These are phyloP conservation scores for Peronospora farinosa DNA, from an alignment of 352 stramenopile species.

Conservation along the genomic window DNA sequence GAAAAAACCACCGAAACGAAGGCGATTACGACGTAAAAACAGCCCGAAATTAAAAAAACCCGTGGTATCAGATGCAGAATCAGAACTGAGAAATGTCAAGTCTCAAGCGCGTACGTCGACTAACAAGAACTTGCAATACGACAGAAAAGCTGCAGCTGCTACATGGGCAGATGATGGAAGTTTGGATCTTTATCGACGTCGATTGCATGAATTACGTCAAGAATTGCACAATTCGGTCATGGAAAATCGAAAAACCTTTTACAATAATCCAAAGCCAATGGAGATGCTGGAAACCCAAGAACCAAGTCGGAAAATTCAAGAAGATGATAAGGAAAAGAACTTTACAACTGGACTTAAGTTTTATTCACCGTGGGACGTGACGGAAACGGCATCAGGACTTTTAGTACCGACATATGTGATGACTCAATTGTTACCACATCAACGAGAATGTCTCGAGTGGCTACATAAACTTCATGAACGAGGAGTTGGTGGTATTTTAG, in stretches of 20 bases:
- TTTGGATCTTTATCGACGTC: constrained; percentile 25
- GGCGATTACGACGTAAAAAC: constrained; percentile 15
- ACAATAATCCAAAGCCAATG: constrained; percentile 31
- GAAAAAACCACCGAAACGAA: constrained; percentile 16
- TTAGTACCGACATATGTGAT: constrained; percentile 66
- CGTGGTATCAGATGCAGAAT: constrained; percentile 5
- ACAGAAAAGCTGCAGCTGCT: constrained; percentile 24
- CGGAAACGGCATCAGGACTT: constrained; percentile 60
- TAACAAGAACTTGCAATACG: constrained; percentile 8
- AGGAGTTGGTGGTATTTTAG: constrained; percentile 95
- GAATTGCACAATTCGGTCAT: constrained; percentile 24
- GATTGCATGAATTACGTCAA: constrained; percentile 30
- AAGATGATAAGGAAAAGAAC: constrained; percentile 5
- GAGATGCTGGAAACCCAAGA: constrained; percentile 11
- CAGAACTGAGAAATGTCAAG: constrained; percentile 1
- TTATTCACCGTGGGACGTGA: constrained; percentile 46
- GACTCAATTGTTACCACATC: constrained; percentile 88
- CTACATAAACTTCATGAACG: constrained; percentile 94
- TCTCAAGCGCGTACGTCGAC: neutral
- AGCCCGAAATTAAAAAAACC: too few relatives aligned
- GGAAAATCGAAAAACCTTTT: constrained; percentile 32
- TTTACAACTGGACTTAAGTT: constrained; percentile 15
- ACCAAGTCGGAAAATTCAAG: constrained; percentile 4
- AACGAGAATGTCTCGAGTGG: constrained; percentile 93
- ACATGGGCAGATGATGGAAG: constrained; percentile 45